Evolutionary conservation across 2,329 filamentous ascomycete species (phyloP).

Genomic region (Domatiomyces globalis): DNA sequence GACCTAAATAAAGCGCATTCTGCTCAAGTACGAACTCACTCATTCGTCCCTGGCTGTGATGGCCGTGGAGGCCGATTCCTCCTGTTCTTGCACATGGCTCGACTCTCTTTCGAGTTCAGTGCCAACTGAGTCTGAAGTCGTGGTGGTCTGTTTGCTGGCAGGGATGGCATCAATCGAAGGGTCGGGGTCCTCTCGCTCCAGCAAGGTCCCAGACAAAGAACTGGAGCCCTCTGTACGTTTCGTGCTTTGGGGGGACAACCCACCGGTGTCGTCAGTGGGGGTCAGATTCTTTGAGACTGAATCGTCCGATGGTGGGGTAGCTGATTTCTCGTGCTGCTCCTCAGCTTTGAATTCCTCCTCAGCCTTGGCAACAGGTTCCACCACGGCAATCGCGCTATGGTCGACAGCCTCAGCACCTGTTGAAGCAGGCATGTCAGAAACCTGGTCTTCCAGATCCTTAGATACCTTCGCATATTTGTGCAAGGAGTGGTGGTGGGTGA

Average conservation of each 20-base stretch:
- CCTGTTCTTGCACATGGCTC: not conserved
- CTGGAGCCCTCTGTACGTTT: conserved; percentile 2
- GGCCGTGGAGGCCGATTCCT: not conserved
- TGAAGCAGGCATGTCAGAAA: not conserved
- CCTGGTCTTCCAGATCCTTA: not conserved
- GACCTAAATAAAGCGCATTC: not conserved
- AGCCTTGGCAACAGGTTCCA: not conserved
- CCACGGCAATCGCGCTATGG: no score
- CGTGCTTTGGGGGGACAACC: not conserved
- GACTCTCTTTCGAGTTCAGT: not conserved
- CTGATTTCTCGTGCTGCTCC: not conserved
- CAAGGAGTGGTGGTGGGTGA: conserved; percentile 7
- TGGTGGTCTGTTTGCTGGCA: conserved; percentile 13
- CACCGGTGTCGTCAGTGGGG: not conserved
- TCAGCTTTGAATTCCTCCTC: not conserved
- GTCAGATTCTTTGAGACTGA: not conserved
- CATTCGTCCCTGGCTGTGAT: not conserved
- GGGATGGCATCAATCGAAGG: conserved; percentile 11
- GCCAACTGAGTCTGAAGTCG: conserved; percentile 1
- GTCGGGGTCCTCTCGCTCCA: conserved; percentile 12
- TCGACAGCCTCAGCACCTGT: not conserved
- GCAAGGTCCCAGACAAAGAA: conserved; percentile 3
- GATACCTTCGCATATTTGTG: not conserved
- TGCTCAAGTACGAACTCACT: not conserved
- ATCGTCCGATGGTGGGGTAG: no score